These are phyloP conservation scores for Andrographis paniculata DNA, from an alignment of 305 asterid species.

Conservation along the genomic window DNA sequence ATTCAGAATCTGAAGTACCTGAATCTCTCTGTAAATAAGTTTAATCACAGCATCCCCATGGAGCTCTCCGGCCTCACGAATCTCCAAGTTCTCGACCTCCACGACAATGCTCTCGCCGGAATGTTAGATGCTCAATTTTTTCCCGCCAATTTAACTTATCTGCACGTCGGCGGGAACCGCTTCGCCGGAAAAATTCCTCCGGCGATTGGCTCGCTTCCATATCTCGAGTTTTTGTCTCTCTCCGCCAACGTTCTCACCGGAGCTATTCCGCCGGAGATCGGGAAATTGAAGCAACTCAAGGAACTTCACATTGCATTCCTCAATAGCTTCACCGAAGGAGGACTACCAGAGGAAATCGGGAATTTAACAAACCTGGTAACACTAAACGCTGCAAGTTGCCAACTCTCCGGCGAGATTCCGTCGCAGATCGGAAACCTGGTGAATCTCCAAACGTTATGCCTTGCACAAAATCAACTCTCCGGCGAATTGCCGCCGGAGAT, in stretches of 20 bases:
- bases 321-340: background rate
- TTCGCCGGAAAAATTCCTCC: conserved; percentile 24
- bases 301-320: background rate
- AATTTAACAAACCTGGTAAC: background rate
- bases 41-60: background rate
- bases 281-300: background rate
- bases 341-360: background rate
- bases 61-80: background rate
- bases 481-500: background rate
- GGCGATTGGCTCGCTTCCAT: conserved; percentile 26
- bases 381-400: background rate
- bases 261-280: conserved; percentile 37
- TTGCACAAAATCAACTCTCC: background rate
- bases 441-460: background rate
- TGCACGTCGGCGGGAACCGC: conserved; percentile 36
- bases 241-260: conserved; percentile 50
- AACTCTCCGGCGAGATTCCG: background rate
- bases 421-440: background rate
- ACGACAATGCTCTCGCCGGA: background rate
- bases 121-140: background rate
- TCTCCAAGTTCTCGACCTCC: conserved; percentile 4
- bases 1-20: conserved; percentile 26
- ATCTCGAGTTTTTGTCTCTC: conserved; percentile 41
- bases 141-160: conserved; percentile 10
- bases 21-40: conserved; percentile 18